phyloP scores from a whole-genome alignment of 1,284 basidiomycete genomes.

The Rhodotorula sp. region DNA sequence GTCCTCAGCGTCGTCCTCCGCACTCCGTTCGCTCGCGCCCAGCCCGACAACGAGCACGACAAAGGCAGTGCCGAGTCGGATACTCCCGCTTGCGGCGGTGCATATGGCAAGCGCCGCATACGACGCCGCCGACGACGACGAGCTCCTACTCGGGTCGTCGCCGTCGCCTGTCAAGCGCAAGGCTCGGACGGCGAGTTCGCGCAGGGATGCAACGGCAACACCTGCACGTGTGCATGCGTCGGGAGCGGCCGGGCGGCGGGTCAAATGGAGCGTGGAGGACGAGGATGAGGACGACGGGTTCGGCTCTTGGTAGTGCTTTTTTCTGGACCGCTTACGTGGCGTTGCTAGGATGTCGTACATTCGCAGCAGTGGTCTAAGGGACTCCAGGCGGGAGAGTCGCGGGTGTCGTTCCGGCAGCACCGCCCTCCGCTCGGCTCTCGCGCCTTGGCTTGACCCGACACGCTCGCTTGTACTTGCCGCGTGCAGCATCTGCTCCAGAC shows the following conservation, averaged over 20 bases:
- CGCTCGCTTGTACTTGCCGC: no score
- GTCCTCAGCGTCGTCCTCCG: background rate
- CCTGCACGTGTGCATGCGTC: background rate
- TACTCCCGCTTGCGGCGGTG: background rate
- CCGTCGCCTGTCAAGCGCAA: background rate
- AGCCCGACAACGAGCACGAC: background rate
- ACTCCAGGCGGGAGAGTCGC: no score
- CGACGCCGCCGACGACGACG: constrained; percentile 2
- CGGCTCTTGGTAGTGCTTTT: background rate
- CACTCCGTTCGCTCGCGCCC: background rate
- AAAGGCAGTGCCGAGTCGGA: background rate
- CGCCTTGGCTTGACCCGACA: no score
- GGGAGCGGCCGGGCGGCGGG: background rate
- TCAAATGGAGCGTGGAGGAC: background rate
- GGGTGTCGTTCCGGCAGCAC: no score
- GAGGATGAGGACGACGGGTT: background rate
- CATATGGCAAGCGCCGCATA: background rate
- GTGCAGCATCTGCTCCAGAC: no score
- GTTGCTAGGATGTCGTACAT: background rate
- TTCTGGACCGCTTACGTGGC: no score
- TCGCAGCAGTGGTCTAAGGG: no score
- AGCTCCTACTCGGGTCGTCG: constrained; percentile 2
- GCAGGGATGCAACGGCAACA: background rate
- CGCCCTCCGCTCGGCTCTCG: no score
- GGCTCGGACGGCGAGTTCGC: background rate